These are phyloP conservation scores for Hypoxylon fragiforme DNA, from an alignment of 495 filamentous ascomycete species.

Conservation along the genomic window DNA sequence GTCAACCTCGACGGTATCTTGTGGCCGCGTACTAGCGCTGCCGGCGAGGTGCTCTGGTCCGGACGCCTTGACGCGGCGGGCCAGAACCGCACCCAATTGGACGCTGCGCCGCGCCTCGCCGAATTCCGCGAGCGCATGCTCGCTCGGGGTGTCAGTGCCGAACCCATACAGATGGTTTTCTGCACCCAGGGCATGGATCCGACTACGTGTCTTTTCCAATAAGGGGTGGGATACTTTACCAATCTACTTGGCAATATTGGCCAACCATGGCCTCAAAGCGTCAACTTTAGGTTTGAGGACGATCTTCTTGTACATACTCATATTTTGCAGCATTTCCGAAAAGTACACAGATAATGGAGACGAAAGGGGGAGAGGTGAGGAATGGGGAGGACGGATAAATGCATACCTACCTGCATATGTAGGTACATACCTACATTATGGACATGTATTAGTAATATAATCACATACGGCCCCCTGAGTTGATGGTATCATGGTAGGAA, in stretches of 20 bases:
- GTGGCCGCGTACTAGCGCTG: conserved; percentile 75
- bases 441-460: too few relatives aligned
- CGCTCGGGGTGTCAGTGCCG: conserved; percentile 60
- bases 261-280: neutral
- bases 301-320: conserved; percentile 25
- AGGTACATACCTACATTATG: too few relatives aligned
- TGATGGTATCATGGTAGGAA: too few relatives aligned
- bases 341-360: neutral
- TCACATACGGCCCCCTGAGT: too few relatives aligned
- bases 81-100: conserved; percentile 64
- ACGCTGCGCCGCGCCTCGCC: conserved; percentile 64
- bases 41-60: conserved; percentile 76
- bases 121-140: conserved; percentile 77
- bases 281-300: neutral
- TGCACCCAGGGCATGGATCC: conserved; percentile 52
- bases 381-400: conserved; percentile 3
- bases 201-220: conserved; percentile 38
- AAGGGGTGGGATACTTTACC: too few relatives aligned
- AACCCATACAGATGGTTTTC: conserved; percentile 58
- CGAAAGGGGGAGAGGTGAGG: neutral
- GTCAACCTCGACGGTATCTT: conserved; percentile 68
- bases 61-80: conserved; percentile 63
- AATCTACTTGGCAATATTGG: too few relatives aligned
- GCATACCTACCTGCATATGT: too few relatives aligned
- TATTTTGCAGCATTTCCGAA: neutral